Base-by-base conservation (phyloP, 2,329 filamentous ascomycete species). In the Claviceps paspali region DNA sequence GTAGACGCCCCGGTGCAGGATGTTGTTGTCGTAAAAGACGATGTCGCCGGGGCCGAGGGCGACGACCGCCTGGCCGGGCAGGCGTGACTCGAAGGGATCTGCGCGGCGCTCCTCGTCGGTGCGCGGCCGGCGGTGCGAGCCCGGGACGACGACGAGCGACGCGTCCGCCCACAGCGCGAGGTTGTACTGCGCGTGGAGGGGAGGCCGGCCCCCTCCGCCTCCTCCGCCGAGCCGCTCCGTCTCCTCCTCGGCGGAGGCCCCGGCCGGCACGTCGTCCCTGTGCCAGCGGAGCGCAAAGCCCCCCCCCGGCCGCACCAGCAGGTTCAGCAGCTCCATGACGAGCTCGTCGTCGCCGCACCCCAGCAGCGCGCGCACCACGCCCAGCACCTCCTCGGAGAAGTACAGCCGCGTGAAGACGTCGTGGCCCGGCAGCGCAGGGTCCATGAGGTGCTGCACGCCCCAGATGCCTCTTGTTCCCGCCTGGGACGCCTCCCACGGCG, bases 1-100 rank as follows among this genome's bases (percentile, higher is more conserved):
- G 54, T 85, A 86, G 21, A 73, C 72, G 2, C 80, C 81, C 4
- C 80, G 63, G 50, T 85, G 81, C 44, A 92, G 55, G 45, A 93
- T 92, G 55, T 93, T 92, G 52, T 87, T 92, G 56, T 93, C 77
- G 53, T 93, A 93, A 50, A 93, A 93, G 29, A 82, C 82, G 12
- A 81, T 74, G 57, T 93, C 85, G 0, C 85, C 85, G 0, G 83
- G 68, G 43, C 70, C 61, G 43, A 92, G 62, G 51, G 63, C 52
- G 12, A 92, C 83, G 3, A 71, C 59, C 11, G 78, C 51, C 62
- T 86, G 77, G 0, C 63, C 73, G 0, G 77, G 74, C 46, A 91
- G 48, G 2, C 61, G 50, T 2, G 60, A 51, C 46, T 78, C 79
- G 48, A 74, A 81, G 0, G 79, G 77, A 15, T 65, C 73, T 1